Evolutionary conservation across 1,284 basidiomycete species (phyloP).

Genomic region (Ceratobasidium sp.): DNA sequence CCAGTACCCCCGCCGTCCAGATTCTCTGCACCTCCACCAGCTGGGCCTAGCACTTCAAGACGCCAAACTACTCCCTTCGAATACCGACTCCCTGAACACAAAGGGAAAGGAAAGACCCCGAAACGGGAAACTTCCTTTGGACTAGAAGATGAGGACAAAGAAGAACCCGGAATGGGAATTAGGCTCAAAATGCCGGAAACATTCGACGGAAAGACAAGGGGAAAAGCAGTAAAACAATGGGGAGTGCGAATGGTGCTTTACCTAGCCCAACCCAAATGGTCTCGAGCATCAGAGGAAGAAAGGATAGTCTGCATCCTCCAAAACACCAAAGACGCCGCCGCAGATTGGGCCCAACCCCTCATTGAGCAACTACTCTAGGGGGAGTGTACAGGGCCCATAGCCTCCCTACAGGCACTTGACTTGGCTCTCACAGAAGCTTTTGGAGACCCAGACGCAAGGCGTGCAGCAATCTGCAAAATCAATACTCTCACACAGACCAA

Average conservation of each 20-base stretch:
- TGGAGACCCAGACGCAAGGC: conserved; percentile 2
- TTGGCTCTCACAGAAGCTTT: not conserved
- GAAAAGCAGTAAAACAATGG: conserved; percentile 1
- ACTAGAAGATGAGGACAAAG: too few relatives aligned
- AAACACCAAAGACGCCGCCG: not conserved
- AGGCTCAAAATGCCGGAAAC: not conserved
- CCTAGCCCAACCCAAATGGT: not conserved
- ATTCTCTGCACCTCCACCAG: too few relatives aligned
- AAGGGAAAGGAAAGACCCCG: too few relatives aligned
- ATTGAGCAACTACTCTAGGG: not conserved
- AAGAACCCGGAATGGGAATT: too few relatives aligned
- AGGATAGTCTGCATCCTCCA: not conserved
- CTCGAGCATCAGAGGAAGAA: not conserved
- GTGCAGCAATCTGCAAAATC: not conserved
- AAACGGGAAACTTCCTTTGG: too few relatives aligned
- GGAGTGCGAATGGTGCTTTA: not conserved
- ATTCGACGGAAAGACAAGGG: not conserved
- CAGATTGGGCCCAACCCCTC: conserved; percentile 2
- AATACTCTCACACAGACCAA: not conserved
- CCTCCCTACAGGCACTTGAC: not conserved
- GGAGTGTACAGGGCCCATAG: not conserved
- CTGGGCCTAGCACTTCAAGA: too few relatives aligned
- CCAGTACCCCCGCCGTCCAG: too few relatives aligned
- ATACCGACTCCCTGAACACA: too few relatives aligned
- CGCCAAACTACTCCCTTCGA: too few relatives aligned